A percentile compares a stretch with the other conserved stretches of the same genome.
Conservation (phyloP, 2,329 filamentous ascomycete genomes). For the Pseudogymnoascus sp. region DNA sequence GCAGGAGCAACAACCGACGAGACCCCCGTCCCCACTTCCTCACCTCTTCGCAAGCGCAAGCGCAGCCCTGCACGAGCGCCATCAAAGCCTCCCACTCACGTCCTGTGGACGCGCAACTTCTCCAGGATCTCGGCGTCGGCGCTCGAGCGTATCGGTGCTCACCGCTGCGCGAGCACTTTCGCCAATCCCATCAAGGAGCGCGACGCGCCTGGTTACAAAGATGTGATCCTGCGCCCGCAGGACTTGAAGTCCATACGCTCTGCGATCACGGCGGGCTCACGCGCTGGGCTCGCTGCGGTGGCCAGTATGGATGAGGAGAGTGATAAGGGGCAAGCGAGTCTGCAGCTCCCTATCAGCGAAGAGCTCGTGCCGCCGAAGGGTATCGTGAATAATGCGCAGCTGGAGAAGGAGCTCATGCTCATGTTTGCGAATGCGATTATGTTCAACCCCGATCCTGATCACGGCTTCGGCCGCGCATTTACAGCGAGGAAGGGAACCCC, state of each 20-base stretch:
- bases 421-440: slow-evolving; percentile 99
- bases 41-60: slow-evolving; percentile 42
- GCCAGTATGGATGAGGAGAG: slow-evolving; percentile 47
- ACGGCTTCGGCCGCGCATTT: slow-evolving; percentile 58
- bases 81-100: slow-evolving; percentile 52
- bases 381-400: slow-evolving; percentile 86
- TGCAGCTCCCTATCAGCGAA: slow-evolving; percentile 60
- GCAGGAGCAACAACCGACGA: slow-evolving; percentile 47
- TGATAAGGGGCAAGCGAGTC: slow-evolving; percentile 45
- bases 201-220: slow-evolving; percentile 67
- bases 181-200: slow-evolving; percentile 64
- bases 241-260: slow-evolving; percentile 71
- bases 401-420: slow-evolving; percentile 86
- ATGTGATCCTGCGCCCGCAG: slow-evolving; percentile 64
- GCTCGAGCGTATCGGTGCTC: slow-evolving; percentile 66
- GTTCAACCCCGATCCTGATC: slow-evolving; percentile 82
- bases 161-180: slow-evolving; percentile 73
- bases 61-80: slow-evolving; percentile 41
- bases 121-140: slow-evolving; percentile 63
- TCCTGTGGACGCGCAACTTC: slow-evolving; percentile 68
- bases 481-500: slow-evolving; percentile 32
- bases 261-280: slow-evolving; percentile 64
- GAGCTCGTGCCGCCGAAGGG: slow-evolving; percentile 78
- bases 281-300: slow-evolving; percentile 52
- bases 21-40: slow-evolving; percentile 23